Evolutionary conservation across 257 asterid species (phyloP).

Genomic region (Nicotiana paniculata): DNA sequence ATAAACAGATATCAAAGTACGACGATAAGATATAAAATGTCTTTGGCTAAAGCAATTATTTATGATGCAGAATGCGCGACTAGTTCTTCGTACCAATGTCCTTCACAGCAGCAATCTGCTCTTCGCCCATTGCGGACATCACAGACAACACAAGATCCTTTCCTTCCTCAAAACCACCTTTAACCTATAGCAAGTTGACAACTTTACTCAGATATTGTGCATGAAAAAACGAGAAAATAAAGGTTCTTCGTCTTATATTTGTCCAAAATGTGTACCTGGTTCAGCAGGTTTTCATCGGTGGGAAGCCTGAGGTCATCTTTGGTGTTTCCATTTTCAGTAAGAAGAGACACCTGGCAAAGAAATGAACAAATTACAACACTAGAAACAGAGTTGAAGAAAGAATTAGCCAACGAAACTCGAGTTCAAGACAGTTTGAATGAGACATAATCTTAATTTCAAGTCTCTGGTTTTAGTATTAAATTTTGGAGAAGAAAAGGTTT

Average conservation of each 20-base stretch:
- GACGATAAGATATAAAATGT: not conserved
- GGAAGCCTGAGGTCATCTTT: conserved; percentile 22
- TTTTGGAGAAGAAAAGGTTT: not conserved
- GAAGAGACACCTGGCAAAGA: conserved; percentile 13
- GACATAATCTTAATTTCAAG: not conserved
- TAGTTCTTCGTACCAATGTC: conserved; percentile 19
- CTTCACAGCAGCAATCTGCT: conserved; percentile 16
- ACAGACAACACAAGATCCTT: conserved; percentile 18
- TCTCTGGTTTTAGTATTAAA: not conserved
- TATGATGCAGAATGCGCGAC: not conserved
- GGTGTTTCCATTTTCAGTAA: conserved; percentile 18
- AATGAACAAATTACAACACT: not conserved
- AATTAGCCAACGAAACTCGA: not conserved
- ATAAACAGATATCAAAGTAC: not conserved
- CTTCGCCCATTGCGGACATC: conserved; percentile 24
- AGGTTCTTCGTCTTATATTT: not conserved
- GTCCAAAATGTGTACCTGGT: not conserved
- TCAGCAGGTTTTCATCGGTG: conserved; percentile 12
- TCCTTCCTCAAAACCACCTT: conserved; percentile 20
- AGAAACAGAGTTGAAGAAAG: not conserved
- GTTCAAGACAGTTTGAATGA: not conserved
- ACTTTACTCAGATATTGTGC: not conserved
- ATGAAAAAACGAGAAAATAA: not conserved
- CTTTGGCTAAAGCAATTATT: conserved; percentile 4
- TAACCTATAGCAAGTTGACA: conserved; percentile 4